Conservation (phyloP, 257 asterid species). For the Fraxinus americana region DNA sequence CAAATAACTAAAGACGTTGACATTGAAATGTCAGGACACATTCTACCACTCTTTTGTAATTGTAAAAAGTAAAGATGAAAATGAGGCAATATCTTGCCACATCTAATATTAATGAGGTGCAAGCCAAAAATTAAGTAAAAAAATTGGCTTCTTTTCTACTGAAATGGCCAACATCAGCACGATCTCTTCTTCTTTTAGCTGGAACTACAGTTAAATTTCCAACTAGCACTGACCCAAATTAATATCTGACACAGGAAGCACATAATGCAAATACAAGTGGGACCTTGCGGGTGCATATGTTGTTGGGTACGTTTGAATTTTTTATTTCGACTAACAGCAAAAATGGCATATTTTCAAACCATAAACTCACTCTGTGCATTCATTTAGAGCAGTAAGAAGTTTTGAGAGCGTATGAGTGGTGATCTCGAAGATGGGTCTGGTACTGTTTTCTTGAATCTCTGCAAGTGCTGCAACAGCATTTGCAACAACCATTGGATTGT, state of each 20-base stretch:
- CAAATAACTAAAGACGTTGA: not conserved
- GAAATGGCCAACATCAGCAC: not conserved
- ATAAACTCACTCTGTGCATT: slow-evolving; percentile 93
- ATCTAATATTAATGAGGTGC: slow-evolving; percentile 5
- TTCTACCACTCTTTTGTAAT: not conserved
- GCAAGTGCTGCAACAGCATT: slow-evolving; percentile 99
- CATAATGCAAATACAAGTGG: slow-evolving; percentile 5
- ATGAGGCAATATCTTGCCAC: slow-evolving; percentile 18
- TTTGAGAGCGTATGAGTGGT: slow-evolving; percentile 91
- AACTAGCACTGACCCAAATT: not conserved
- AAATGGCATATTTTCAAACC: slow-evolving; percentile 2
- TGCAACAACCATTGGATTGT: slow-evolving; percentile 99
- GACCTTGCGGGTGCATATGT: slow-evolving; percentile 3
- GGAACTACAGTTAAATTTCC: not conserved
- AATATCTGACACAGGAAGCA: not conserved
- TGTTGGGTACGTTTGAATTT: not conserved
- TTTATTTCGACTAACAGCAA: slow-evolving; percentile 19
- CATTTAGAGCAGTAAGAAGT: slow-evolving; percentile 98
- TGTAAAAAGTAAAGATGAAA: slow-evolving; percentile 15
- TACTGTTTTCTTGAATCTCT: slow-evolving; percentile 94
- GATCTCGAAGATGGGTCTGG: slow-evolving; percentile 87
- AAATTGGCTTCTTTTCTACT: not conserved
- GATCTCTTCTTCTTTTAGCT: not conserved
- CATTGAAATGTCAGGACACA: not conserved
- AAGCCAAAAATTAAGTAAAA: slow-evolving; percentile 8